phyloP scores from a whole-genome alignment of 148 eudicot genomes.

The Camellia japonica region DNA sequence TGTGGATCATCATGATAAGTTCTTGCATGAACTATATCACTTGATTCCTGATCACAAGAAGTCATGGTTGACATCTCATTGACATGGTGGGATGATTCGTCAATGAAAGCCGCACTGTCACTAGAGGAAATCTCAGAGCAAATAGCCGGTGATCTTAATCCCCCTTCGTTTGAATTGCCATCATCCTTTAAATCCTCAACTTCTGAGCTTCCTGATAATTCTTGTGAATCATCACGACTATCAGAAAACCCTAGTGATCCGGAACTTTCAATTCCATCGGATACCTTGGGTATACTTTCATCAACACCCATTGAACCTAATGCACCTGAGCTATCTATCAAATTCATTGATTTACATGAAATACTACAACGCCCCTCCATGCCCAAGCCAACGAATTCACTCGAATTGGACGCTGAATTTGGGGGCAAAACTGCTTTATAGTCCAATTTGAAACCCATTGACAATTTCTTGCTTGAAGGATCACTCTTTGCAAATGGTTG shows the following conservation, averaged over 20 bases:
- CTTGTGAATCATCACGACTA: slow-evolving; percentile 49
- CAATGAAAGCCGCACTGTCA: slow-evolving; percentile 25
- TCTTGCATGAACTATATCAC: slow-evolving; percentile 20
- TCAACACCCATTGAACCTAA: slow-evolving; percentile 9
- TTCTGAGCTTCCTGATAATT: slow-evolving; percentile 59
- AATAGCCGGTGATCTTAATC: slow-evolving; percentile 13
- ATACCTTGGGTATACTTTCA: slow-evolving; percentile 13
- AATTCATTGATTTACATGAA: not conserved
- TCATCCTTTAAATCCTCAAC: slow-evolving; percentile 42
- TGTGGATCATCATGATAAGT: slow-evolving; percentile 16
- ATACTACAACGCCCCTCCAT: not conserved
- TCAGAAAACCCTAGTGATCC: slow-evolving; percentile 65
- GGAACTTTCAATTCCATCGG: slow-evolving; percentile 44
- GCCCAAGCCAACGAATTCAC: not conserved
- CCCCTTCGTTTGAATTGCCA: slow-evolving; percentile 8
- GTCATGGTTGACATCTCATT: slow-evolving; percentile 40
- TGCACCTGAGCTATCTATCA: slow-evolving; percentile 6
- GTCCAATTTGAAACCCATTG: slow-evolving; percentile 13
- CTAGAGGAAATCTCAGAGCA: slow-evolving; percentile 28
- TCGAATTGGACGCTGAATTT: not conserved
- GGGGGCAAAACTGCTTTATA: not conserved
- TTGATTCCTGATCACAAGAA: slow-evolving; percentile 38
- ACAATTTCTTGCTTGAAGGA: slow-evolving; percentile 11
- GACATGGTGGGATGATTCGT: slow-evolving; percentile 33
- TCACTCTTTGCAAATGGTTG: slow-evolving; percentile 45